Evolutionary conservation across 169 alveolate species (phyloP).

Genomic region (Plasmodium inui): DNA sequence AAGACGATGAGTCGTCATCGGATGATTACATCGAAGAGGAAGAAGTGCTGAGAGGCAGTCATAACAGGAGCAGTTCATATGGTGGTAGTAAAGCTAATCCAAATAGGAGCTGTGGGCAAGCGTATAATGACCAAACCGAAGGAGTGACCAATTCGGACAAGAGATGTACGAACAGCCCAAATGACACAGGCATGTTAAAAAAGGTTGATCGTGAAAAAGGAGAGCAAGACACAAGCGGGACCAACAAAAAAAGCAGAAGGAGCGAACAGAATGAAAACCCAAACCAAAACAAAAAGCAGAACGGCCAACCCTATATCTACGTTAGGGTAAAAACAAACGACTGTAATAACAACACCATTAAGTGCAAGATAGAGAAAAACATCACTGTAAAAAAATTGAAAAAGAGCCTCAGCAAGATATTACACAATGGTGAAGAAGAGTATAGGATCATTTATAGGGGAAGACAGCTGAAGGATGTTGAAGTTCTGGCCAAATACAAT

Average conservation of each 20-base stretch:
- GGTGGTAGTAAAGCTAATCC: not conserved
- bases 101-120: not conserved
- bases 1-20: constrained; percentile 10
- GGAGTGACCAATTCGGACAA: not conserved
- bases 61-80: not conserved
- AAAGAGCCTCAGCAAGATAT: constrained; percentile 20
- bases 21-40: not conserved
- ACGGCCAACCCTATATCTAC: not conserved
- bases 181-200: not conserved
- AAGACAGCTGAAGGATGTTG: constrained; percentile 54
- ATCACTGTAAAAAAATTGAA: constrained; percentile 52
- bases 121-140: not conserved
- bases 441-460: constrained; percentile 69
- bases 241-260: not conserved
- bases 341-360: constrained; percentile 9
- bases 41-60: not conserved
- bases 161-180: not conserved
- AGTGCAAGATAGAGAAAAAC: constrained; percentile 63
- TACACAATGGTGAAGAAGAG: constrained; percentile 27
- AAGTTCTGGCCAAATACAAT: constrained; percentile 17
- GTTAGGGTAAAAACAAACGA: constrained; percentile 63
- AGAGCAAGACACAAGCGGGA: not conserved
- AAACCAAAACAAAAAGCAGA: not conserved
- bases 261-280: not conserved
- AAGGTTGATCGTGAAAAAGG: not conserved